Evolutionary conservation across 2,329 filamentous ascomycete species (phyloP), one percentile per base, ranked within the genome.

Genomic region (Penicillium aurantiogriseum): DNA sequence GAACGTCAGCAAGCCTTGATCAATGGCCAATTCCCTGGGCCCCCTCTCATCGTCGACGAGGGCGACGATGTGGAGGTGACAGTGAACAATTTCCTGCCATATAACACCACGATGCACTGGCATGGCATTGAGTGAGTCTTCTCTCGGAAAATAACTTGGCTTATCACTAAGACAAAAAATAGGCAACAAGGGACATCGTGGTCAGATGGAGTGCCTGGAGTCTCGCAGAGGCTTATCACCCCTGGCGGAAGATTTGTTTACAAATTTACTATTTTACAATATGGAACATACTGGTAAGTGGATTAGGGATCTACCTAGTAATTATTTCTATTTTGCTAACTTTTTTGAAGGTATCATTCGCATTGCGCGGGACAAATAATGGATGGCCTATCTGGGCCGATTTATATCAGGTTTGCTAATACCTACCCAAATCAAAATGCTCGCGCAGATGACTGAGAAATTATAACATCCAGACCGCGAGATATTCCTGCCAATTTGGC

Each of bases 131-230:
- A 46, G 56, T 56, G 31, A 42, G 52, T 36, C n/a, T 31, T 17
- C 7, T 17, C 5, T 2, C 8, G 15, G 3, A 19, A 19, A 8
- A 17, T 47, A 31, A 31, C 25, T 5, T 17, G 19, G 2, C 0
- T 15, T 5, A 8, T 5, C 13, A 21, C 29, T 51, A 21, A 51
- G 5, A 25, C 11, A 33, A 17, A 13, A 13, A 42, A 21, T 5
- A 51, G 52, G 8, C 80, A 81, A 75, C 59, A 69, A 5, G 69
- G 71, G 17, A 84, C 81, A 0, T 79, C 82, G 0, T 85, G 82
- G 82, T 78, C 81, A 1, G 84, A 86, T 58, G 84, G 84, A 27
- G 79, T 83, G 0, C 81, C 82, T 2, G 83, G 83, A 6, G 67
- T 85, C 2, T 77, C 78, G 2, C 83, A 86, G 60, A 74, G 72